Percentiles rank a stretch among this genome's conserved stretches.
Evolutionary conservation across 192 early-diverging fungal species (phyloP).

Genomic region (Backusella westeae): DNA sequence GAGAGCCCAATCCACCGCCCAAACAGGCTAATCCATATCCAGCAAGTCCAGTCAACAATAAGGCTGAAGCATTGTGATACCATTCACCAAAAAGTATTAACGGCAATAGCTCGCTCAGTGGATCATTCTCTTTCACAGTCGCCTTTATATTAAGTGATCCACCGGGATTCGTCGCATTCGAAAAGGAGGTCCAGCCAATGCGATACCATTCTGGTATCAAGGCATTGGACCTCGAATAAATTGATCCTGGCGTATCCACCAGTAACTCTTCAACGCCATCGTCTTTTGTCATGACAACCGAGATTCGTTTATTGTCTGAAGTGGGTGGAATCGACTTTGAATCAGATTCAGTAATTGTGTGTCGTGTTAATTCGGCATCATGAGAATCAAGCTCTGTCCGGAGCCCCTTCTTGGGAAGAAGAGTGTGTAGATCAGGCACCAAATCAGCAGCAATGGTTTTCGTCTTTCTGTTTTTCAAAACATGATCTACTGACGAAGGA

Average conservation of each 20-base stretch:
- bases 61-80: conserved; percentile 32
- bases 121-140: conserved; percentile 5
- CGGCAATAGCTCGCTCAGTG: conserved; percentile 19
- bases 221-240: background rate
- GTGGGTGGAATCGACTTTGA: conserved; percentile 14
- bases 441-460: conserved; percentile 23
- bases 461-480: background rate
- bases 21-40: conserved; percentile 18
- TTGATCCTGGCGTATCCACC: background rate
- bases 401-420: conserved; percentile 5
- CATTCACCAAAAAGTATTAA: conserved; percentile 31
- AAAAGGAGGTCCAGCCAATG: conserved; percentile 22
- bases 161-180: conserved; percentile 8
- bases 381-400: conserved; percentile 25
- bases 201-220: conserved; percentile 29
- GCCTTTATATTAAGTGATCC: conserved; percentile 9
- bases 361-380: conserved; percentile 15
- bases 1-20: conserved; percentile 19
- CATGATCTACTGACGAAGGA: background rate
- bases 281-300: background rate
- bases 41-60: conserved; percentile 20
- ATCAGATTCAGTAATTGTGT: conserved; percentile 17
- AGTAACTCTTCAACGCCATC: background rate
- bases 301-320: background rate
- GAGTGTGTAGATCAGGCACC: conserved; percentile 19